Evolutionary conservation across 805 yeast species (phyloP).

Genomic region (Candida peoriensis): DNA sequence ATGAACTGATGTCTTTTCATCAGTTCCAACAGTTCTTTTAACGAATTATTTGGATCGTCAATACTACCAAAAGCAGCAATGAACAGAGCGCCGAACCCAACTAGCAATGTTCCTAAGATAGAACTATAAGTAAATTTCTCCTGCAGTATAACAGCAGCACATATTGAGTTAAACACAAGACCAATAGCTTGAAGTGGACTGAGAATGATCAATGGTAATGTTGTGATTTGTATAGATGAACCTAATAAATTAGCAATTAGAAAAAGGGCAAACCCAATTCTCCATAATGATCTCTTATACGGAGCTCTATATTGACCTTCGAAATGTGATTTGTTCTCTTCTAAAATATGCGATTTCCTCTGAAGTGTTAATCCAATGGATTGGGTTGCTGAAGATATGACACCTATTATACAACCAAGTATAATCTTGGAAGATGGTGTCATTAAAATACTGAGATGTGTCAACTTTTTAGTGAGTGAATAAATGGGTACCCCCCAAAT

Average conservation of each 20-base stretch:
- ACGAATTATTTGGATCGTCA: constrained; percentile 46
- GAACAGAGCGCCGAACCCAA: constrained; percentile 67
- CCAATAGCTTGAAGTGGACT: constrained; percentile 86
- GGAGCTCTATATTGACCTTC: constrained; percentile 28
- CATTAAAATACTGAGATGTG: too few species aligned
- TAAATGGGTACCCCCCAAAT: too few species aligned
- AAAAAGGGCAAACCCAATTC: constrained; percentile 66
- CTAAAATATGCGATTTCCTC: constrained; percentile 64
- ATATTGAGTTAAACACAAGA: constrained; percentile 76
- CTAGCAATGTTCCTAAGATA: constrained; percentile 59
- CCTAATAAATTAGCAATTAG: constrained; percentile 74
- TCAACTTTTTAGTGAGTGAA: too few species aligned
- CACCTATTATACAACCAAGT: constrained; percentile 65
- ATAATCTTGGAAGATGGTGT: constrained; percentile 26
- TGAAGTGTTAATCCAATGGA: constrained; percentile 80
- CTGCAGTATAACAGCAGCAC: constrained; percentile 60
- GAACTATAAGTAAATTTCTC: constrained; percentile 62
- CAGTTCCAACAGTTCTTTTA: constrained; percentile 41
- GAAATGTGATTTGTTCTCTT: constrained; percentile 21
- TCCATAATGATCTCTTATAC: constrained; percentile 59
- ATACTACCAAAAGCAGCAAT: constrained; percentile 71
- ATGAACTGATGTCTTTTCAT: constrained; percentile 44
- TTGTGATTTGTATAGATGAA: constrained; percentile 75
- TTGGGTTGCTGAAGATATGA: constrained; percentile 72
- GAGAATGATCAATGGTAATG: constrained; percentile 73